Conservation (phyloP, 148 eudicot genomes). For the Rhododendron molle region DNA sequence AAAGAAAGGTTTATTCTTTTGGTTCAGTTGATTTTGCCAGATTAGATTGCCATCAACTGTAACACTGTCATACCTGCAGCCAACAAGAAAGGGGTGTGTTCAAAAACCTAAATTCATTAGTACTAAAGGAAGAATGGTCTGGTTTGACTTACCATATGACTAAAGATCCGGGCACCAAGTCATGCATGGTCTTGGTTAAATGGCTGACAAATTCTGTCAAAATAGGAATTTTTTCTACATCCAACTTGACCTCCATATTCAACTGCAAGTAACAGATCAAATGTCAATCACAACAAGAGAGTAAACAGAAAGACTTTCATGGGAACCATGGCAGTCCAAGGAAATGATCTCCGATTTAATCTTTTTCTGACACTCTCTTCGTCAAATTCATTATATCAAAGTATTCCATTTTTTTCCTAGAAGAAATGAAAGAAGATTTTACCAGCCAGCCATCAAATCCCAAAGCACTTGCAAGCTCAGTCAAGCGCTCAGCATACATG, state of each 20-base stretch:
- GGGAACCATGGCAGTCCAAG: background rate
- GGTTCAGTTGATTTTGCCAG: constrained; percentile 86
- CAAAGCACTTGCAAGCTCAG: constrained; percentile 76
- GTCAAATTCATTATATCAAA: background rate
- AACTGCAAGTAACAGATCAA: constrained; percentile 41
- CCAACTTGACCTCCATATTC: constrained; percentile 75
- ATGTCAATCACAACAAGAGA: constrained; percentile 4
- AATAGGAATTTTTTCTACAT: constrained; percentile 46
- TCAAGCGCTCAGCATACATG: constrained; percentile 77
- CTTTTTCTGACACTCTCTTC: background rate
- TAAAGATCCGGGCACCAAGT: constrained; percentile 70
- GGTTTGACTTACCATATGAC: constrained; percentile 66
- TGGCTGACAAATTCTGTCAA: constrained; percentile 73
- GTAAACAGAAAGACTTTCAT: background rate
- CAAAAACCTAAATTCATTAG: background rate
- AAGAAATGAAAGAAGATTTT: constrained; percentile 16
- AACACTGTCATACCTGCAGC: constrained; percentile 84
- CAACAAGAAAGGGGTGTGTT: constrained; percentile 8
- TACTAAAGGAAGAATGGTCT: background rate
- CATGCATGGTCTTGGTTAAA: constrained; percentile 76
- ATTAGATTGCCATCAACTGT: constrained; percentile 62
- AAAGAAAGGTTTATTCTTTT: constrained; percentile 78
- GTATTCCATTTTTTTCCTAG: background rate
- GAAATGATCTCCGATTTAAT: background rate
- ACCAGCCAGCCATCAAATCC: constrained; percentile 99